Percentiles rank a stretch among this genome's conserved stretches.
Conservation (phyloP, 108 stramenopile genomes). For the Asterionellopsis glacialis region DNA sequence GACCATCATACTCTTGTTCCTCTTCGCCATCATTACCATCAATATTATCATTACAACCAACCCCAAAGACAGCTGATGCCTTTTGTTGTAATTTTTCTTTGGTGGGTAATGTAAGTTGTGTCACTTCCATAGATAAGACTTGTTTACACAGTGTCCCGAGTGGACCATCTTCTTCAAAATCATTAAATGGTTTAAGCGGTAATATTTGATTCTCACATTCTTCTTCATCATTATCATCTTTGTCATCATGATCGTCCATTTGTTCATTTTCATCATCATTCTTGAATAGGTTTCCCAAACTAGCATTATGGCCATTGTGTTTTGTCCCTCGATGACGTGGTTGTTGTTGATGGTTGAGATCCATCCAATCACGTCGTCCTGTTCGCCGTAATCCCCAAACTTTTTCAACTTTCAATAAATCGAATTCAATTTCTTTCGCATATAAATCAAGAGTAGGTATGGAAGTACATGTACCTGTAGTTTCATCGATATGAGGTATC, state of each 20-base stretch:
- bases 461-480: slow-evolving; percentile 23
- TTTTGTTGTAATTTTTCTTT: background rate
- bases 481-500: slow-evolving; percentile 31
- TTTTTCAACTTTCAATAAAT: slow-evolving; percentile 30
- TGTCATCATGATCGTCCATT: background rate
- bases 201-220: background rate
- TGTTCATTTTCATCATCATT: background rate
- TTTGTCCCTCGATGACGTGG: background rate
- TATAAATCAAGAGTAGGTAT: slow-evolving; percentile 42
- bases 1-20: slow-evolving; percentile 5
- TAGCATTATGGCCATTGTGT: background rate
- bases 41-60: background rate
- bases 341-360: background rate
- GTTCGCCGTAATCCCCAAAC: slow-evolving; percentile 47
- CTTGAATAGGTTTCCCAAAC: background rate
- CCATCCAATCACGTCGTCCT: slow-evolving; percentile 22
- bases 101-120: slow-evolving; percentile 23
- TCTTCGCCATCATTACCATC: slow-evolving; percentile 7
- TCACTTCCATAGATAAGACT: slow-evolving; percentile 54
- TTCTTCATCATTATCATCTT: background rate
- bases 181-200: slow-evolving; percentile 15
- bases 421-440: slow-evolving; percentile 23
- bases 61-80: background rate
- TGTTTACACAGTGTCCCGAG: slow-evolving; percentile 34
- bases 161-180: slow-evolving; percentile 58